Evolutionary conservation across 495 filamentous ascomycete species (phyloP).

Genomic region (Lasiosphaeria miniovina): DNA sequence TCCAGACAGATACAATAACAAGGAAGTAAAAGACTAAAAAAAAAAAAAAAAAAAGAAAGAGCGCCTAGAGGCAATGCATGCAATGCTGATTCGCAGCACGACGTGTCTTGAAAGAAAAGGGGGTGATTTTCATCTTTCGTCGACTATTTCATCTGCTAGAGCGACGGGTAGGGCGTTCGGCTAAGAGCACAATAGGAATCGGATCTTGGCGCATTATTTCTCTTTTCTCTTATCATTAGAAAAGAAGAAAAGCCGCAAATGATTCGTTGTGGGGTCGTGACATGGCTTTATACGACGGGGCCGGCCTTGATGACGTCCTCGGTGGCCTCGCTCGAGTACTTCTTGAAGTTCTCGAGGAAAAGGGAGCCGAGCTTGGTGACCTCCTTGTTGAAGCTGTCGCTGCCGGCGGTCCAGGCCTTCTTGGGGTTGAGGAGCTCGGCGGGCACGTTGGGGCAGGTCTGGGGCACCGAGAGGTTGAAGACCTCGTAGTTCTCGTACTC

Average conservation of each 20-base stretch:
- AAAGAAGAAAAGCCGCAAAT: slow-evolving; percentile 1
- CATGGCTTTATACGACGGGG: slow-evolving; percentile 41
- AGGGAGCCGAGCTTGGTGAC: slow-evolving; percentile 82
- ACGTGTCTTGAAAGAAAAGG: too few relatives aligned
- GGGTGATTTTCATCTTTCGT: too few relatives aligned
- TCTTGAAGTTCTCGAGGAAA: slow-evolving; percentile 96
- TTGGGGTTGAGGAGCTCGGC: slow-evolving; percentile 90
- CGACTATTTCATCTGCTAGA: too few relatives aligned
- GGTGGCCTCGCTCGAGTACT: slow-evolving; percentile 85
- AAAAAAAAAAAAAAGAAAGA: too few relatives aligned
- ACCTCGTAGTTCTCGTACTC: slow-evolving; percentile 94
- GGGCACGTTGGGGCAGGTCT: slow-evolving; percentile 79
- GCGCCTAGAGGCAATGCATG: too few relatives aligned
- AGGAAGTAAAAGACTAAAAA: too few relatives aligned
- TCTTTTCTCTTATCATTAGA: not conserved
- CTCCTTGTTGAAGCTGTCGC: slow-evolving; percentile 75
- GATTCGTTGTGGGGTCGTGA: not conserved
- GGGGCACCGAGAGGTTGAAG: slow-evolving; percentile 95
- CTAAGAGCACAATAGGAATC: too few relatives aligned
- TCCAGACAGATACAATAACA: too few relatives aligned
- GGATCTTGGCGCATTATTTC: too few relatives aligned
- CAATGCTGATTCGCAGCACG: too few relatives aligned
- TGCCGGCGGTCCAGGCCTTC: slow-evolving; percentile 80
- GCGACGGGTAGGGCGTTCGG: too few relatives aligned
- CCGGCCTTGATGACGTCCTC: slow-evolving; percentile 74